Evolutionary conservation across 768 basidiomycete genomes (phyloP), one percentile per base, ranked within the genome.

Genomic region (Calocera cornea): DNA sequence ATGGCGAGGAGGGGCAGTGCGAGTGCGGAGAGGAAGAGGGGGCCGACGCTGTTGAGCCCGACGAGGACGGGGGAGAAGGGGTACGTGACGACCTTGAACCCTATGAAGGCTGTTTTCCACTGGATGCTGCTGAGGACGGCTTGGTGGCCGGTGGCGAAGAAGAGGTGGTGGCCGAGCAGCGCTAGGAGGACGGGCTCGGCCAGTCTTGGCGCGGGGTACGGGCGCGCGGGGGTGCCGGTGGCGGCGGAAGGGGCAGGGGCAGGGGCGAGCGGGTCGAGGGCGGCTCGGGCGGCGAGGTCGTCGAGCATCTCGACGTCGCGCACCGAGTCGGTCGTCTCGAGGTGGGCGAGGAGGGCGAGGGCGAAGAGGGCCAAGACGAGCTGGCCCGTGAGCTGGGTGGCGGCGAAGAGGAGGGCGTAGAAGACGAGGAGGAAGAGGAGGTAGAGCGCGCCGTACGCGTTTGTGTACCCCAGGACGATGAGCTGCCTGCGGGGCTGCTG

Each of bases 81-180:
- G 74, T 91, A 92, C 12, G 77, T 79, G 49, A 93, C 79, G 0
- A 81, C 84, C 1, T 86, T 84, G 66, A 99, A 81, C 2, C 81
- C 81, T 33, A 97, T 75, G 76, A 98, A 99, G 7, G 90, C 95
- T 0, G 88, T 78, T 75, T 97, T 97, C 97, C 95, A 99, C 71
- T 98, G 95, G 47, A 99, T 84, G 1, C 91, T 89, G 0, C 92
- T 83, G 41, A 98, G 81, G 1, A 87, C 87, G 0, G 93, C 83
- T 76, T 98, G 94, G 73, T 99, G 97, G 1, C 97, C 95, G 0
- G 95, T 97, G 0, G 84, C 80, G 74, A 89, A 90, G 81, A 95
- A 98, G 8, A 83, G 76, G 64, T 91, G 83, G 41, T 89, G 76
- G 0, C 87, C 88, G 12, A 97, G 80, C 8, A 97, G 81, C 0